Conservation (phyloP, 371 early-diverging fungal genomes). For the Circinella umbellata region DNA sequence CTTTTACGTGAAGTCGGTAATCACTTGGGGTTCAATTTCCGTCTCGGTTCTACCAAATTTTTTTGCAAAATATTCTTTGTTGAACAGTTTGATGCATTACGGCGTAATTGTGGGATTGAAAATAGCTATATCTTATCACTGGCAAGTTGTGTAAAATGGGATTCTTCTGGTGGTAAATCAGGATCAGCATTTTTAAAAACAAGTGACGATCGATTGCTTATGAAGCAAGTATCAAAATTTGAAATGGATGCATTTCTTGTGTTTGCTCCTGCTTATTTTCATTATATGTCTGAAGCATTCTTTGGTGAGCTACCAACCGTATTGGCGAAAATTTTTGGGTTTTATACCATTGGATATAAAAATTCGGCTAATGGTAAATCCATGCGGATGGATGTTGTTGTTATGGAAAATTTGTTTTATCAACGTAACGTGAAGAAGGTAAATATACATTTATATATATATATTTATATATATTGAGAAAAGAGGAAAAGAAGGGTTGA, state of each 20-base stretch:
- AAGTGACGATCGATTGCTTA: constrained; percentile 89
- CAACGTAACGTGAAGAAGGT: constrained; percentile 78
- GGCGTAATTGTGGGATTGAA: constrained; percentile 85
- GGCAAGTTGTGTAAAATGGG: constrained; percentile 89
- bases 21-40: constrained; percentile 76
- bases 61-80: constrained; percentile 92
- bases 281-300: constrained; percentile 88
- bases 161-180: constrained; percentile 91
- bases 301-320: constrained; percentile 80
- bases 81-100: constrained; percentile 92
- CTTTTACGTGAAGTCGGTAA: constrained; percentile 69
- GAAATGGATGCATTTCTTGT: constrained; percentile 91
- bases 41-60: constrained; percentile 78
- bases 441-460: neutral
- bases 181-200: constrained; percentile 95
- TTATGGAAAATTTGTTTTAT: constrained; percentile 97
- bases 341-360: constrained; percentile 89
- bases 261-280: constrained; percentile 95
- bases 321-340: constrained; percentile 94
- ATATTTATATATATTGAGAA: too few species aligned
- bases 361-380: constrained; percentile 84
- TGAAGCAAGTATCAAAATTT: constrained; percentile 90
- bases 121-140: constrained; percentile 85
- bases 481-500: too few species aligned
- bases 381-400: constrained; percentile 88